Conservation (phyloP, 805 yeast species). For the Wickerhamomyces subpelliculosus region DNA sequence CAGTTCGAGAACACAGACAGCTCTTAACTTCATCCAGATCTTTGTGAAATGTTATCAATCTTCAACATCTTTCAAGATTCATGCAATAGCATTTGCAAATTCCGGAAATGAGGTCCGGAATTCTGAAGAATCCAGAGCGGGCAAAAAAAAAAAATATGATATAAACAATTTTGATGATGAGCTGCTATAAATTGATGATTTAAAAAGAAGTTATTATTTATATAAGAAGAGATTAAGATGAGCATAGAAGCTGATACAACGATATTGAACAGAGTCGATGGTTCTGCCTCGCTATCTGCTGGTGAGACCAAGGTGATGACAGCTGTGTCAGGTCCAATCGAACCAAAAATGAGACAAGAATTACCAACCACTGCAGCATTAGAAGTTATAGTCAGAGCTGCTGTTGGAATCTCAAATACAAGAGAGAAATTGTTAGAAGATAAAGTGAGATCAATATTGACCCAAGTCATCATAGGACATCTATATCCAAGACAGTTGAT, state of each 20-base stretch:
- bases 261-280: conserved; percentile 60
- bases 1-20: no score
- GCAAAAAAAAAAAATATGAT: no score
- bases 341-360: conserved; percentile 77
- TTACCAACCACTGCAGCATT: conserved; percentile 70
- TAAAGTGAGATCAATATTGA: conserved; percentile 53
- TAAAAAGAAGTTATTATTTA: neutral
- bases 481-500: conserved; percentile 75
- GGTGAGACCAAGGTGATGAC: conserved; percentile 54
- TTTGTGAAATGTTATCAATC: no score
- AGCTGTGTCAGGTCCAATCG: conserved; percentile 89
- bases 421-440: conserved; percentile 76
- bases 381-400: conserved; percentile 75
- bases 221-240: neutral
- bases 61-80: no score
- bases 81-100: no score
- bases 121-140: no score
- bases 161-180: no score
- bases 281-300: conserved; percentile 58
- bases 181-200: neutral
- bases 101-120: no score
- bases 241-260: conserved; percentile 10
- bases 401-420: conserved; percentile 64
- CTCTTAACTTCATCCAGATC: no score
- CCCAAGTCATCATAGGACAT: conserved; percentile 51